phyloP scores from a whole-genome alignment of 2,329 filamentous ascomycete species.

The Magnaporthales sp. region DNA sequence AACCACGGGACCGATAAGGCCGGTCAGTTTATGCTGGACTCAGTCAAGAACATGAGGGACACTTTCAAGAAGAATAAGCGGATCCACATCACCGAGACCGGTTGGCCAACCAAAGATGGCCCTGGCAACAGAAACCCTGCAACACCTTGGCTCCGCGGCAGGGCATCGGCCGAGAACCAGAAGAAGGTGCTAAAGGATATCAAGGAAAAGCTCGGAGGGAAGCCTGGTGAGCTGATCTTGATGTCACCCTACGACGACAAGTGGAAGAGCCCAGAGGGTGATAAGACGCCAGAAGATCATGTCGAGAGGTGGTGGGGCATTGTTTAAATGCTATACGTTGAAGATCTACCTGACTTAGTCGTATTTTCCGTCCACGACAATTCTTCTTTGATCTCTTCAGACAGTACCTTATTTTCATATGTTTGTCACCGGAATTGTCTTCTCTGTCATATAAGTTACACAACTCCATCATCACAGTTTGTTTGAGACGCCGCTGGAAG shows the following conservation, averaged over 20 bases:
- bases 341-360: background rate
- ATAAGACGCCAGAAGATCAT: conserved; percentile 46
- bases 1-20: conserved; percentile 46
- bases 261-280: conserved; percentile 62
- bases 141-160: conserved; percentile 44
- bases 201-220: conserved; percentile 43
- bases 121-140: background rate
- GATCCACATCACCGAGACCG: conserved; percentile 71
- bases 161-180: conserved; percentile 47
- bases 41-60: conserved; percentile 2
- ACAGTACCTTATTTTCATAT: background rate
- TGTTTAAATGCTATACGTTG: background rate
- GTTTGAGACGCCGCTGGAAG: background rate
- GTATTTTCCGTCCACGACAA: background rate
- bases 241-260: conserved; percentile 73
- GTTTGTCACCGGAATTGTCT: background rate
- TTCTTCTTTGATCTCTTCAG: background rate
- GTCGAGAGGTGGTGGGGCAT: conserved; percentile 76
- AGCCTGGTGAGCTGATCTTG: conserved; percentile 48
- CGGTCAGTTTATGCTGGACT: conserved; percentile 53
- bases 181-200: conserved; percentile 56
- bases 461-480: background rate
- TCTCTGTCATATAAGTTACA: background rate
- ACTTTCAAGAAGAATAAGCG: conserved; percentile 33
- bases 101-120: conserved; percentile 66